Base-by-base conservation (phyloP, 371 early-diverging fungal species). In the Actinomortierella ambigua region DNA sequence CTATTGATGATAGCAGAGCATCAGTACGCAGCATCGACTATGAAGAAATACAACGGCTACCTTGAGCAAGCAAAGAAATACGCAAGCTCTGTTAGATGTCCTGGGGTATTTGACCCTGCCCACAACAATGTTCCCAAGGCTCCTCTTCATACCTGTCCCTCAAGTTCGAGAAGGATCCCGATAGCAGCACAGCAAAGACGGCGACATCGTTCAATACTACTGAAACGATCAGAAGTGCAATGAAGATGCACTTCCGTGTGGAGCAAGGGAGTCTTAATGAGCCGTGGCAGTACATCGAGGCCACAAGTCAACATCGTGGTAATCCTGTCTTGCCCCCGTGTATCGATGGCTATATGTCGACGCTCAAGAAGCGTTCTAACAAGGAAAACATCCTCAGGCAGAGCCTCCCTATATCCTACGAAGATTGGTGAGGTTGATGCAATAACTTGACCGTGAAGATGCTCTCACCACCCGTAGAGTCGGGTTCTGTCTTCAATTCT, bases 261-360 rank as follows among this genome's bases (percentile, higher is more conserved):
- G 20, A 23, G 22, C 39, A 54, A 0, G 42, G 28, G 1, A 54
- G 48, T 15, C 41, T 40, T 5, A 48, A 15, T 7, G 27, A 47
- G 15, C 13, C 22, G 26, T 61, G 55, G 61, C 5, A 15, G 13
- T 48, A n/a, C n/a, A n/a, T n/a, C n/a, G n/a, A 15, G 43, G 48
- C 40, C 18, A 18, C 3, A 29, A 40, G 60, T n/a, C 27, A 49
- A 8, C 50, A 50, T 23, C 11, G 26, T 1, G 61, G 61, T 8
- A 61, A 61, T 39, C 61, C 55, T 26, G 61, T 61, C 24, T 39
- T 47, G 24, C 41, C 53, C 3, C 22, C 18, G 15, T 14, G n/a
- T 0, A 49, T 61, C 14, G 49, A 24, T 1, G 13, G 26, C 0
- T 41, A 27, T 11, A 52, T 60, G 43, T 17, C 18, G 34, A 26